A percentile compares a stretch with the other conserved stretches of the same genome.
These are phyloP conservation scores for Hanseniaspora singularis DNA, from an alignment of 805 yeast species.

Conservation along the genomic window DNA sequence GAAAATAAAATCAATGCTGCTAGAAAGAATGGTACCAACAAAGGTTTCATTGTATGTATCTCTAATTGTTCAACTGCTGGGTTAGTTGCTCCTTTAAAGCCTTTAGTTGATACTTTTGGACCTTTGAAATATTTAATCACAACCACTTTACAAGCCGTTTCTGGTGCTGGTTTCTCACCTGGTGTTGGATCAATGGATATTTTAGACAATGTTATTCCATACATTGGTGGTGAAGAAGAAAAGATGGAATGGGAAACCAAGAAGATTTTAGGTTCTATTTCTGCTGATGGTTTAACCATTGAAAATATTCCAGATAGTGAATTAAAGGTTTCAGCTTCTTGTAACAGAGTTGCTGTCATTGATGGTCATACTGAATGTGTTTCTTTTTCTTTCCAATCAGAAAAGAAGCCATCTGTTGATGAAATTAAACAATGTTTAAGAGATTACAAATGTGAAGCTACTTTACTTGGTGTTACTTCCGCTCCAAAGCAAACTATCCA, in stretches of 20 bases:
- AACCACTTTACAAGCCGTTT: constrained; percentile 91
- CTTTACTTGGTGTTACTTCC: constrained; percentile 65
- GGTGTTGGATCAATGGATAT: constrained; percentile 94
- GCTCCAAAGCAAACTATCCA: constrained; percentile 91
- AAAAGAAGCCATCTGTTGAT: constrained; percentile 67
- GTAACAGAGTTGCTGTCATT: constrained; percentile 91
- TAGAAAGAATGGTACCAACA: constrained; percentile 40
- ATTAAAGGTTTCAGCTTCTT: constrained; percentile 83
- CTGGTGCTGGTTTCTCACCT: constrained; percentile 97
- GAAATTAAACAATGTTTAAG: constrained; percentile 58
- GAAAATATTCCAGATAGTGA: constrained; percentile 52
- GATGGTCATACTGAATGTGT: constrained; percentile 98
- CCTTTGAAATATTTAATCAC: constrained; percentile 79
- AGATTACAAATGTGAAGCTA: constrained; percentile 75
- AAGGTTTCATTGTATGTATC: constrained; percentile 84
- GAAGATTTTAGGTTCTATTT: constrained; percentile 68
- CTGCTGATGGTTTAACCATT: constrained; percentile 43
- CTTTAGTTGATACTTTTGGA: constrained; percentile 81
- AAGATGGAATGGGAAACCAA: constrained; percentile 97
- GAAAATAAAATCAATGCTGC: constrained; percentile 47
- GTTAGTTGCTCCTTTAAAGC: constrained; percentile 88
- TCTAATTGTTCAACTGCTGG: constrained; percentile 99
- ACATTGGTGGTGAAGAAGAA: constrained; percentile 93
- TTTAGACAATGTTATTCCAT: constrained; percentile 88
- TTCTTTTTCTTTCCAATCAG: constrained; percentile 65